phyloP scores from a whole-genome alignment of 176 grass and related monocot species.

The Dendrocalamus sinicus region DNA sequence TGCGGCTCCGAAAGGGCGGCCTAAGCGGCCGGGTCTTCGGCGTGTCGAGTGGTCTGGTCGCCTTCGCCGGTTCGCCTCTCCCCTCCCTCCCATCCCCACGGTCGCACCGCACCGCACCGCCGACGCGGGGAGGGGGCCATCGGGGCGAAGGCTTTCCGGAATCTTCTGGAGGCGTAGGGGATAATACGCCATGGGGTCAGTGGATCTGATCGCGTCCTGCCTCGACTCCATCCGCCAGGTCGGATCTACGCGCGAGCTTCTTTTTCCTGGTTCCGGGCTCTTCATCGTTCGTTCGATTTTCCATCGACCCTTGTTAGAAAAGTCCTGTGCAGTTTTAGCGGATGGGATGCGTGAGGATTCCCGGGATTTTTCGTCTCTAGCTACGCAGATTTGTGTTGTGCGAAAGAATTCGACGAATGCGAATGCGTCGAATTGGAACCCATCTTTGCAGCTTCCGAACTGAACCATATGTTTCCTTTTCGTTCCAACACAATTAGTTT shows the following conservation, averaged over 20 bases:
- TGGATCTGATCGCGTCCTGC: constrained; percentile 84
- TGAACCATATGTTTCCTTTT: background rate
- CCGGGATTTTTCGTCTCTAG: background rate
- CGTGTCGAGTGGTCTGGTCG: background rate
- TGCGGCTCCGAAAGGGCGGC: background rate
- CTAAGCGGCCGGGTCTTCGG: background rate
- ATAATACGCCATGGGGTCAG: constrained; percentile 59
- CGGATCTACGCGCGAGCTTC: background rate
- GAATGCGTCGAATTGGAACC: background rate
- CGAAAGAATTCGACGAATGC: background rate
- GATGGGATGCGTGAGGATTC: background rate
- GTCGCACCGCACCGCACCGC: background rate
- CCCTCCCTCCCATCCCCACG: constrained; percentile 8
- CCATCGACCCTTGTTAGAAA: background rate
- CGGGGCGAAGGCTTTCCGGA: background rate
- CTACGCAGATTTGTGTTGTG: background rate
- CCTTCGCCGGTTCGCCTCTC: background rate
- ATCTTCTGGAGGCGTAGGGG: background rate
- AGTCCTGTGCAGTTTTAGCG: too few species aligned
- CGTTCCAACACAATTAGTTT: background rate
- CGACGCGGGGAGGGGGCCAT: background rate
- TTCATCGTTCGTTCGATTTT: background rate
- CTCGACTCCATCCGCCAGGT: constrained; percentile 85
- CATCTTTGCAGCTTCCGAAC: constrained; percentile 1
- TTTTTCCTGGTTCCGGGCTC: background rate